Evolutionary conservation across 1,284 basidiomycete species (phyloP).

Genomic region (Moesziomyces globuligerus): DNA sequence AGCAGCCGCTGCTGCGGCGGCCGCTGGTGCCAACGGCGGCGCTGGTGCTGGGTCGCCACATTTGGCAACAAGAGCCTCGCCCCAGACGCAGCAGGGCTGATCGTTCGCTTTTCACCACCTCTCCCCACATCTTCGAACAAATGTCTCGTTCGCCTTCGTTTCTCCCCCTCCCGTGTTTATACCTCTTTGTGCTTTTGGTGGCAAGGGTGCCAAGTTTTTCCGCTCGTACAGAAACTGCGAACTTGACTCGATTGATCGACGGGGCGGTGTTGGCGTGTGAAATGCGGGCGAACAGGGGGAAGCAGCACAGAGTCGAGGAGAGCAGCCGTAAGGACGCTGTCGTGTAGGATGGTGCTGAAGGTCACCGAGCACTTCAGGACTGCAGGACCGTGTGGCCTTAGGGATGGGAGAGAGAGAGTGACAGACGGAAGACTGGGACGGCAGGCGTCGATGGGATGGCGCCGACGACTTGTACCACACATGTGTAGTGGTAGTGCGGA

Average conservation of each 20-base stretch:
- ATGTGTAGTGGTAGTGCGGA: too few relatives aligned
- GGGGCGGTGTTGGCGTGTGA: background rate
- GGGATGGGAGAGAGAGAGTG: too few relatives aligned
- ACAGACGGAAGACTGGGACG: too few relatives aligned
- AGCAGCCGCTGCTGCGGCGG: conserved; percentile 32
- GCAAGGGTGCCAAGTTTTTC: conserved; percentile 5
- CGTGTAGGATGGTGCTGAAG: too few relatives aligned
- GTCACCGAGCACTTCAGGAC: too few relatives aligned
- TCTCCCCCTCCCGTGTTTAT: conserved; percentile 22
- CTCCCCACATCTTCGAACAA: background rate
- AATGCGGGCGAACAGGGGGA: too few relatives aligned
- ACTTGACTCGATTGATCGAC: conserved; percentile 19
- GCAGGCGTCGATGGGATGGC: too few relatives aligned
- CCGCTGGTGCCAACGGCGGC: conserved; percentile 28
- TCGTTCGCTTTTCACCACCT: conserved; percentile 6
- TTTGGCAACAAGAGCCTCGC: conserved; percentile 29
- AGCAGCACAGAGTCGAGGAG: too few relatives aligned
- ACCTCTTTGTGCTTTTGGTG: conserved; percentile 4
- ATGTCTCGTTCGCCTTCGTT: conserved; percentile 41
- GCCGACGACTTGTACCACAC: too few relatives aligned
- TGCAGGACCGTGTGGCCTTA: too few relatives aligned
- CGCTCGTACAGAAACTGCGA: conserved; percentile 18
- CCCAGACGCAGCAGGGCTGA: conserved; percentile 45
- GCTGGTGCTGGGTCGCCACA: conserved; percentile 33
- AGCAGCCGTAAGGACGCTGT: too few relatives aligned